A percentile compares a stretch with the other conserved stretches of the same genome.
These are phyloP conservation scores for Lecanicillium sp. DNA, from an alignment of 2,329 filamentous ascomycete species.

Conservation along the genomic window DNA sequence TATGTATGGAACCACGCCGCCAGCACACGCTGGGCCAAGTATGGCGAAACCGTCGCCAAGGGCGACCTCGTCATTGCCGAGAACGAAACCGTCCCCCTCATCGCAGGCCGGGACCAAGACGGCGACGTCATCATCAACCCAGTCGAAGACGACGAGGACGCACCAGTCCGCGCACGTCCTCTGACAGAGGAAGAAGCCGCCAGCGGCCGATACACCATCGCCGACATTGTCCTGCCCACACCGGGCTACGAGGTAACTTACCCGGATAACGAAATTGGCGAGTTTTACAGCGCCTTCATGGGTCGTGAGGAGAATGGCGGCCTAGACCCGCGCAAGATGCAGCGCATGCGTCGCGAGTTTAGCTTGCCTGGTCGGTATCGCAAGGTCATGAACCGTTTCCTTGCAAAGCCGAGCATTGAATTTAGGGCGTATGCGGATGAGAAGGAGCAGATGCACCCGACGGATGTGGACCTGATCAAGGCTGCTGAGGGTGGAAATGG, in stretches of 20 bases:
- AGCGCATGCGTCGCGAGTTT: conserved; percentile 75
- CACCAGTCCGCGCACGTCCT: conserved; percentile 53
- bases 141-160: conserved; percentile 29
- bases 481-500: conserved; percentile 19
- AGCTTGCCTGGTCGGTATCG: conserved; percentile 85
- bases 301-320: conserved; percentile 63
- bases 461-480: conserved; percentile 67
- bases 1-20: conserved; percentile 86
- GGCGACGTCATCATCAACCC: conserved; percentile 34
- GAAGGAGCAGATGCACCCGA: conserved; percentile 79
- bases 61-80: conserved; percentile 71
- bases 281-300: conserved; percentile 86
- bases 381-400: conserved; percentile 68
- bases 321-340: conserved; percentile 81
- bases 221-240: conserved; percentile 84
- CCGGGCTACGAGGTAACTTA: conserved; percentile 88
- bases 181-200: conserved; percentile 70
- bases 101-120: conserved; percentile 56
- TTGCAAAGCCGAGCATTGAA: conserved; percentile 55
- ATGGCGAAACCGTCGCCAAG: conserved; percentile 65
- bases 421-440: conserved; percentile 62
- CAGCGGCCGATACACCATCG: conserved; percentile 70
- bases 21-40: conserved; percentile 69
- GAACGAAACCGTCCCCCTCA: conserved; percentile 20
- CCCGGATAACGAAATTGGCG: conserved; percentile 73